These are phyloP conservation scores for Penicillium nucicola DNA, from an alignment of 495 filamentous ascomycete species.

Conservation along the genomic window DNA sequence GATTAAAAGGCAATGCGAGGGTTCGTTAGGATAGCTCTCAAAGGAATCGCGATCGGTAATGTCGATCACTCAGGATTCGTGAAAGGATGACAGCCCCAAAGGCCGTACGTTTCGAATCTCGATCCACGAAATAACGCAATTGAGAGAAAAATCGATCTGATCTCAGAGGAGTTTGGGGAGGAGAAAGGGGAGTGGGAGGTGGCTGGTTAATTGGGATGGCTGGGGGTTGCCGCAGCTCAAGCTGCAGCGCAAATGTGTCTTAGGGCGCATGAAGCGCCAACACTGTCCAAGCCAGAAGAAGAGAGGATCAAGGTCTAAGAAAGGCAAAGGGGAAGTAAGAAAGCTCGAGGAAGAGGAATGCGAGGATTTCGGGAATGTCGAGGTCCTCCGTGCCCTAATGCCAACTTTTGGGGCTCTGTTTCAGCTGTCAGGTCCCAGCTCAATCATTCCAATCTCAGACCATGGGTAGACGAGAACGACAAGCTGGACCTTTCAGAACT, in stretches of 20 bases:
- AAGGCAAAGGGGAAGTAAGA: neutral
- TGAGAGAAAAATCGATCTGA: neutral
- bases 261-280: constrained; percentile 19
- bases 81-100: neutral
- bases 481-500: too few species aligned
- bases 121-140: constrained; percentile 7
- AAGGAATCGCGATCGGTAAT: constrained; percentile 11
- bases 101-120: constrained; percentile 3
- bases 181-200: constrained; percentile 16
- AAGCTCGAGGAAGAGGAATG: neutral
- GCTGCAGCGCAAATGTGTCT: constrained; percentile 28
- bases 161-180: neutral
- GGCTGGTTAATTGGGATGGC: constrained; percentile 35
- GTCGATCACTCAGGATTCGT: neutral
- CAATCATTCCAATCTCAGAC: too few species aligned
- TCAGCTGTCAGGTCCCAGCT: too few species aligned
- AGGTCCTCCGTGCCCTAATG: neutral
- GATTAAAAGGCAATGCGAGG: constrained; percentile 35
- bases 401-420: too few species aligned
- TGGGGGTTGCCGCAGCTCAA: constrained; percentile 23
- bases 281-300: constrained; percentile 2
- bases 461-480: neutral
- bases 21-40: constrained; percentile 12
- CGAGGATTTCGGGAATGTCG: neutral
- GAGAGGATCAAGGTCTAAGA: neutral